phyloP scores from a whole-genome alignment of 164 flowering plant species.

The Euptelea pleiosperma region DNA sequence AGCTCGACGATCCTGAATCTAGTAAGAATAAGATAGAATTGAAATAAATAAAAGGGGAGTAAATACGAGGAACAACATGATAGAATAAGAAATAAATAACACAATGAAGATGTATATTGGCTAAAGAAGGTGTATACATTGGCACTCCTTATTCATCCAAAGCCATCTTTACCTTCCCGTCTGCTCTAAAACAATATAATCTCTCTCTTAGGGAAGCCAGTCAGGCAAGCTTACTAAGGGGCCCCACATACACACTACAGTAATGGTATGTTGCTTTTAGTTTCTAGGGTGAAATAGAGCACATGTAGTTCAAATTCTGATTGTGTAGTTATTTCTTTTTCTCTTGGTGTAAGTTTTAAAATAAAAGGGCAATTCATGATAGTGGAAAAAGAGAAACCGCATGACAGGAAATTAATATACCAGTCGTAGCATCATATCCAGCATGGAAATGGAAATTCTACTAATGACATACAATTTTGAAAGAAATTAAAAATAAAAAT shows the following conservation, averaged over 20 bases:
- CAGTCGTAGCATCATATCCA: not conserved
- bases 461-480: not conserved
- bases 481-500: not conserved
- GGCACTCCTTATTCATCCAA: too few relatives aligned
- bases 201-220: too few relatives aligned
- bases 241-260: not conserved
- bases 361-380: too few relatives aligned
- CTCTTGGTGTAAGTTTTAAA: not conserved
- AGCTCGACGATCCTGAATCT: slow-evolving; percentile 49
- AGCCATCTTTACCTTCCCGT: too few relatives aligned
- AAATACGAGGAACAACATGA: not conserved
- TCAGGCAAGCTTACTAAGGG: too few relatives aligned
- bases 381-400: too few relatives aligned
- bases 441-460: not conserved
- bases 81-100: not conserved
- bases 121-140: too few relatives aligned
- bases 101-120: not conserved
- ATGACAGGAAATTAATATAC: not conserved
- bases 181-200: too few relatives aligned
- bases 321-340: not conserved
- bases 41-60: not conserved
- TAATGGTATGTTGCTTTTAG: not conserved
- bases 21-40: not conserved
- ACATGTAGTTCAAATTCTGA: not conserved
- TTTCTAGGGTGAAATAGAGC: not conserved